phyloP scores from a whole-genome alignment of 2,329 filamentous ascomycete species.

The Penicillium hesseltinei region DNA sequence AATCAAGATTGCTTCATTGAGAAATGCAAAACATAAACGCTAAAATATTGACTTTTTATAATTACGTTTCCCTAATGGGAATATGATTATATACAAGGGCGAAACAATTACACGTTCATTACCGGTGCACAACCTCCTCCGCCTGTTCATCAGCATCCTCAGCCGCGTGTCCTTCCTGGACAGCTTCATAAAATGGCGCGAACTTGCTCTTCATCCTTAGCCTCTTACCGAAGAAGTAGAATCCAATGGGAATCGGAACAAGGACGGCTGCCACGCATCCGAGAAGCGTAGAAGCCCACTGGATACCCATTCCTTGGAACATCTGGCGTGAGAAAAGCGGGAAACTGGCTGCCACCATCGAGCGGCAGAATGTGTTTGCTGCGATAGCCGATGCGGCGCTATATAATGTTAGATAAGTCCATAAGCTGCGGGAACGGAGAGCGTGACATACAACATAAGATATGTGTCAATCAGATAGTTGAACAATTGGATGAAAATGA shows the following conservation, averaged over 20 bases:
- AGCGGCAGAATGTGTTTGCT: slow-evolving; percentile 55
- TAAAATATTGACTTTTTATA: background rate
- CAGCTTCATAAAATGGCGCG: slow-evolving; percentile 47
- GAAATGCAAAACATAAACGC: background rate
- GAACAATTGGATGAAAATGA: slow-evolving; percentile 57
- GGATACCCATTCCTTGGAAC: slow-evolving; percentile 44
- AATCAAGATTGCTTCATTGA: background rate
- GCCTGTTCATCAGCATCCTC: slow-evolving; percentile 12
- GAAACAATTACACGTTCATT: background rate
- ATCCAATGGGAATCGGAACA: slow-evolving; percentile 40
- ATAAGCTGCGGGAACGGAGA: background rate
- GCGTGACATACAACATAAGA: slow-evolving; percentile 50
- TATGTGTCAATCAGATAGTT: slow-evolving; percentile 62
- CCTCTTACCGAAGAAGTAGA: slow-evolving; percentile 34
- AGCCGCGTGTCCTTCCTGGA: slow-evolving; percentile 43
- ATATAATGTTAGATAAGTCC: slow-evolving; percentile 7
- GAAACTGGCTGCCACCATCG: slow-evolving; percentile 51
- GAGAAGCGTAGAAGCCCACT: slow-evolving; percentile 39
- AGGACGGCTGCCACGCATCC: slow-evolving; percentile 37
- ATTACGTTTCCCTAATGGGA: slow-evolving; percentile 4
- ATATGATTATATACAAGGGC: slow-evolving; percentile 1
- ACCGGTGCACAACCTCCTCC: background rate
- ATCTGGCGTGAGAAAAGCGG: slow-evolving; percentile 57
- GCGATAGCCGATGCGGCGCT: slow-evolving; percentile 54
- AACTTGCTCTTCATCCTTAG: slow-evolving; percentile 26